Base-by-base conservation (phyloP, 345 rosid species). In the Arabis hirsuta region DNA sequence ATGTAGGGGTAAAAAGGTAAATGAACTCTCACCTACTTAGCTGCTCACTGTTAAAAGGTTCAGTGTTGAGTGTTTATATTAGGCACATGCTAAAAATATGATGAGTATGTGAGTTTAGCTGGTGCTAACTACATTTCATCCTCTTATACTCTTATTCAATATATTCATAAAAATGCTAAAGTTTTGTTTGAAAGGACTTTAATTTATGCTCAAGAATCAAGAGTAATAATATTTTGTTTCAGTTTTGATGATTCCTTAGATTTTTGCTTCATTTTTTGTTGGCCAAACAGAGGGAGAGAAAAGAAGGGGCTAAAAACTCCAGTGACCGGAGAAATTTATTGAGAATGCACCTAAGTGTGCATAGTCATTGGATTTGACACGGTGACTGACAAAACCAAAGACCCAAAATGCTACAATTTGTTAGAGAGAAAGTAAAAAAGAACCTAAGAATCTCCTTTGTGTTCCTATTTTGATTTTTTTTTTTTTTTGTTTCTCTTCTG, bases 331-430 rank as follows among this genome's bases (percentile, higher is more conserved):
- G 31, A 38, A 38, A 9, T 58, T 50, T 38, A 48, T 71, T 50
- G 56, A 16, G 9, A 50, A 26, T 50, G 43, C 39, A 16, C 27
- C 47, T 31, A 51, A 62, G 12, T 19, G 62, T 52, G 32, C 26
- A 43, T 7, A 43, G 12, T 20, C 52, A 29, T 38, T 71, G 41
- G 44, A 36, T 44, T 45, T 32, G 55, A n/a, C 46, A 27, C 20
- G 54, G 54, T 57, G 20, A 45, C 55, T 45, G 26, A 22, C 60
- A 38, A 27, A 47, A 55, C 42, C 62, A 51, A 24, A n/a, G 2
- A 47, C 55, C 43, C 36, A 59, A 65, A 27, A 16, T 51, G 46
- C 65, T 65, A 65, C 50, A 56, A 56, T 31, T 54, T 59, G 78
- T 59, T 34, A 67, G 73, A 48, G 59, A 50, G 2, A 34, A 29